Base-by-base conservation (phyloP, 805 yeast genomes). In the Candida odintsovae region DNA sequence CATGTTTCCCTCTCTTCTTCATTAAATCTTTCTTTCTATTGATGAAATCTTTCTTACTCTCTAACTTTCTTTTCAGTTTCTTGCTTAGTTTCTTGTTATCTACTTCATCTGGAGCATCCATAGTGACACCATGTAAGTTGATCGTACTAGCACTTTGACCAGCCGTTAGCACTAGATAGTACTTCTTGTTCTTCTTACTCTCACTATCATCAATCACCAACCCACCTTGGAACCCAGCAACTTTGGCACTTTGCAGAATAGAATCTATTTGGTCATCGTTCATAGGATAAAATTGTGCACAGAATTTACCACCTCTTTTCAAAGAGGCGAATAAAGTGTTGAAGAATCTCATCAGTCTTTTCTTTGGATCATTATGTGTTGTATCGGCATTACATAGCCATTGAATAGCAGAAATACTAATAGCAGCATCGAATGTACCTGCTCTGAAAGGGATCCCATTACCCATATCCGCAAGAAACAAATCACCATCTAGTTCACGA, bases 361-460 rank as follows among this genome's bases (percentile, higher is more conserved):
- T 77, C 61, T 84, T 83, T 20, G 99, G 99, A 60, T 90, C 96
- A 45, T 82, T 83, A 36, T 75, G 72, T 3, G 88, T 67, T 6
- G 88, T 76, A 64, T 94, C 99, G 2, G 98, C 98, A 64, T 94
- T 94, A 71, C 97, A 90, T 38, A 94, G 77, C 99, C 99, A 94
- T 66, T 94, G 99, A 43, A 94, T 90, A 12, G 95, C 99, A 31
- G 95, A 85, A 51, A 94, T 89, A 22, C 95, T 84, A 28, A 94
- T 87, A 1, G 96, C 98, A 1, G 97, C 97, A 65, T 94, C 99
- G 64, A 92, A 94, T 0, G 96, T 76, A 43, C 99, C 99, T 2
- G 98, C 88, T 61, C 99, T 76, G 61, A 94, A 94, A 6, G 98
- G 98, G 2, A 94, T 76, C 29, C 99, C 99, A 45, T 76, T 73